Evolutionary conservation across 345 rosid species (phyloP).

Genomic region (Eucalyptus virginea): DNA sequence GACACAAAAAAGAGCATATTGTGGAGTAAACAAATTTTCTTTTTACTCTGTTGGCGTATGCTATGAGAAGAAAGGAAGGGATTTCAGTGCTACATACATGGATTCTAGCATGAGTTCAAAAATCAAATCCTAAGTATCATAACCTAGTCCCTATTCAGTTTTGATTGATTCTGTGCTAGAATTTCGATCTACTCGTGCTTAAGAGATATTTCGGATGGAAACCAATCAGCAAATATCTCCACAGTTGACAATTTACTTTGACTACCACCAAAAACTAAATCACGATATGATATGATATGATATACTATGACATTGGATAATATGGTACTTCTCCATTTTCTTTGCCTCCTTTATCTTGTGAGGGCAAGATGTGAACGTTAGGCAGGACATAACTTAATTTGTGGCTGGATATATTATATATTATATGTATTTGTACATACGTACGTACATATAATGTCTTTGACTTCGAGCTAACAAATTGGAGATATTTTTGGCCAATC

Average conservation of each 20-base stretch:
- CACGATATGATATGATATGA: neutral
- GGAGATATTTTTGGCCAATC: neutral
- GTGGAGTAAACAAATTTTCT: neutral
- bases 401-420: neutral
- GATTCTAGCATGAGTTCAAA: neutral
- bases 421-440: neutral
- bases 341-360: neutral
- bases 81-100: neutral
- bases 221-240: neutral
- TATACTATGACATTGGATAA: neutral
- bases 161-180: neutral
- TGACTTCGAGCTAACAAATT: neutral
- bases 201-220: neutral
- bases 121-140: neutral
- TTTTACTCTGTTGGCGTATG: neutral
- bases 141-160: neutral
- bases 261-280: neutral
- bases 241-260: neutral
- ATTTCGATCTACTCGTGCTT: neutral
- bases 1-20: neutral
- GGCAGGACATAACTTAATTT: neutral
- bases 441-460: neutral
- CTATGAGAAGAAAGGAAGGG: neutral
- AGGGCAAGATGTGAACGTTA: neutral
- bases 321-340: neutral